Evolutionary conservation across 148 eudicot species (phyloP), one percentile per base, ranked within the genome.

Genomic region (Amaranthus palmeri): DNA sequence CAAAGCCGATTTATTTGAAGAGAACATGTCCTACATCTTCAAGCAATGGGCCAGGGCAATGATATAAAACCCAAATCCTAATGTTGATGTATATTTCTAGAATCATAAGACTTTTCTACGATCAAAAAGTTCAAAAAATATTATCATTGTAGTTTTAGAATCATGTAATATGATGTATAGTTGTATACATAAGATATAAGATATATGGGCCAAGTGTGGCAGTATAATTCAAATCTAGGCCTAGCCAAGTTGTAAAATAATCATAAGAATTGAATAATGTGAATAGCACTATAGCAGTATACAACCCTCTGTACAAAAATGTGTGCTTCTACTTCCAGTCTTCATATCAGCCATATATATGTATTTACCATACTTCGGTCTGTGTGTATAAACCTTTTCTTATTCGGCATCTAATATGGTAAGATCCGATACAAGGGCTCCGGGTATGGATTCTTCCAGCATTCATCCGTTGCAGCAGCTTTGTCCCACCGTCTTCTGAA

Each of bases 391-490:
- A 11, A 57, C 15, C 4, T 58, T 14, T 14, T 45, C 54, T 10
- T 67, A 2, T 17, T 53, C n/a, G 36, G 36, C 47, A 64, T 63
- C 59, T 73, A 72, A 53, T 73, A 78, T 13, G 40, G 57, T 7
- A 63, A 55, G 55, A 77, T 77, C 43, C 77, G 74, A 66, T 80
- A 82, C 15, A 69, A 14, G 10, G 85, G 77, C 49, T 73, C 72
- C 3, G 91, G 86, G 72, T 83, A 93, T 0, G 88, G 91, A 73
- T 88, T 82, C 2, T 50, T 70, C 95, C 93, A 93, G 67, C 98
- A 88, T 70, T 75, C 66, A 42, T 93, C 98, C 17, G 69, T 45
- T 49, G 68, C 48, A 0, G 72, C 84, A 18, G 96, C 96, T 67
- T 77, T 77, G 18, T 74, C 71, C 96, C 96, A 93, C 25, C 95